Conservation (phyloP, 495 filamentous ascomycete species). For the Apodospora peruviana region DNA sequence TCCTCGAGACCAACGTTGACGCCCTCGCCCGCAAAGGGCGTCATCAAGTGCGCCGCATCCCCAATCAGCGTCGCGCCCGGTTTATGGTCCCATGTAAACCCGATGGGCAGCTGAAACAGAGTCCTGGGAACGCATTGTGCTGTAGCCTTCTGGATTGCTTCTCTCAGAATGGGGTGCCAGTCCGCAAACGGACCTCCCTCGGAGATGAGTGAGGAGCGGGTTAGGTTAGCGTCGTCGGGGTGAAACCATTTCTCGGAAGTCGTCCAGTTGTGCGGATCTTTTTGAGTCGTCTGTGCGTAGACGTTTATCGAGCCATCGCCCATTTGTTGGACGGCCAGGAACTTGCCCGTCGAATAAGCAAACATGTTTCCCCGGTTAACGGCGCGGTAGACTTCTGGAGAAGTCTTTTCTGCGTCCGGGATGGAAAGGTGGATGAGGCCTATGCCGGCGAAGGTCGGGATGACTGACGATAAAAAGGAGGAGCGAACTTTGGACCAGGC, state of each 20-base stretch:
- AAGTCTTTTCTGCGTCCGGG: slow-evolving; percentile 27
- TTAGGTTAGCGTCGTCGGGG: slow-evolving; percentile 19
- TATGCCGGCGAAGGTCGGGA: slow-evolving; percentile 32
- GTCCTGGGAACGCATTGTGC: slow-evolving; percentile 21
- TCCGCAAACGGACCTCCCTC: slow-evolving; percentile 17
- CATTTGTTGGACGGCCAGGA: slow-evolving; percentile 39
- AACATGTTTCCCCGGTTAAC: slow-evolving; percentile 45
- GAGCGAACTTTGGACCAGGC: slow-evolving; percentile 34
- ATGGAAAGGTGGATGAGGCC: slow-evolving; percentile 34
- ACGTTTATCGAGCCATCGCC: slow-evolving; percentile 40
- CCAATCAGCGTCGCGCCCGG: slow-evolving; percentile 47
- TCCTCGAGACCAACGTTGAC: slow-evolving; percentile 56
- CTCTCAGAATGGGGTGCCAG: slow-evolving; percentile 23
- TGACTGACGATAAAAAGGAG: too few relatives aligned
- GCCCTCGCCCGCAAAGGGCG: slow-evolving; percentile 53
- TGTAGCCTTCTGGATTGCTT: slow-evolving; percentile 18
- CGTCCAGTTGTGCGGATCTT: slow-evolving; percentile 27
- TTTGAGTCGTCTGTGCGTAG: slow-evolving; percentile 16
- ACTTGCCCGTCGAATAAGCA: slow-evolving; percentile 31
- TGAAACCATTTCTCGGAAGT: slow-evolving; percentile 21
- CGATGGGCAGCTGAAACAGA: slow-evolving; percentile 50
- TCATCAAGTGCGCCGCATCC: slow-evolving; percentile 59
- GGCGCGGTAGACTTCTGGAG: slow-evolving; percentile 31
- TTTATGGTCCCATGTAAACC: slow-evolving; percentile 42
- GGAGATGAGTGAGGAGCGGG: slow-evolving; percentile 19